Percentiles rank a stretch among this genome's conserved stretches.
Evolutionary conservation across 345 rosid genomes (phyloP).

Genomic region (Gossypioides kirkii): DNA sequence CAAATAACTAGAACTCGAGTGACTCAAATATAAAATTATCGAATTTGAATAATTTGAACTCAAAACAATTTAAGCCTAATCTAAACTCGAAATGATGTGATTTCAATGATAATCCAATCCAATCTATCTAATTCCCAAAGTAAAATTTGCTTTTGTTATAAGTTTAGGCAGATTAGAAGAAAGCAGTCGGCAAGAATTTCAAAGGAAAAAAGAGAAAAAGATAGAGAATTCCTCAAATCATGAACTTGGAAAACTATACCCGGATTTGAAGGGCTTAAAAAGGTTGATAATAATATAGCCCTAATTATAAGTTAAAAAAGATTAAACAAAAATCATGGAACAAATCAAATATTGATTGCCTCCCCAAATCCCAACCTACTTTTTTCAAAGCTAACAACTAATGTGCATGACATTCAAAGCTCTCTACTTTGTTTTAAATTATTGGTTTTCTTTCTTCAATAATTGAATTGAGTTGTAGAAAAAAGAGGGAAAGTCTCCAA

Average conservation of each 20-base stretch:
- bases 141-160: constrained; percentile 4
- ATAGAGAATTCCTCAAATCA: neutral
- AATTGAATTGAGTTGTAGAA: neutral
- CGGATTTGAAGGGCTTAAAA: neutral
- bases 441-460: neutral
- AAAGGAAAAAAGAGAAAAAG: neutral
- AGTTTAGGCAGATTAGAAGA: constrained; percentile 7
- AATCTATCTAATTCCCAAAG: too few species aligned
- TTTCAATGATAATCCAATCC: too few species aligned
- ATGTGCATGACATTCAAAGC: neutral
- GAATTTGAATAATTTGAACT: too few species aligned
- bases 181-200: neutral
- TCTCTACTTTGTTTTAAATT: neutral
- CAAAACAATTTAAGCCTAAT: too few species aligned
- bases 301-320: neutral
- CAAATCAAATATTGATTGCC: neutral
- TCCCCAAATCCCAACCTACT: constrained; percentile 3
- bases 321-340: neutral
- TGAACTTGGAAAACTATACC: constrained; percentile 12
- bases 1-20: too few species aligned
- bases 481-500: neutral
- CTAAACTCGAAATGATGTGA: too few species aligned
- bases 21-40: too few species aligned
- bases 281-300: neutral
- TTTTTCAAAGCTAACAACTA: neutral